Percentiles rank a stretch among this genome's conserved stretches.
Conservation (phyloP, 306 rosid species). For the Dalbergia cultrata region DNA sequence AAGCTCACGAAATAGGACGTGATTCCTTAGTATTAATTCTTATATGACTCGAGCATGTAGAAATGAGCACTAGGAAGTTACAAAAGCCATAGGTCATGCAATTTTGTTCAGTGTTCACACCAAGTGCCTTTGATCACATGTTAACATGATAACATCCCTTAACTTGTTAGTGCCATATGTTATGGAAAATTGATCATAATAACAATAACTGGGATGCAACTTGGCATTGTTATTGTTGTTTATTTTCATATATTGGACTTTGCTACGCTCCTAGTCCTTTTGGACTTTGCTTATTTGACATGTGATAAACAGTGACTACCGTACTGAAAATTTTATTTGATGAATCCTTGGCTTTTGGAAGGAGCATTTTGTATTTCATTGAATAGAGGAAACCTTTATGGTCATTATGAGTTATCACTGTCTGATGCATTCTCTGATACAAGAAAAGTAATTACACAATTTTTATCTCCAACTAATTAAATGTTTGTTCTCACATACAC, state of each 20-base stretch:
- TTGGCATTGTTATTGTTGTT: neutral
- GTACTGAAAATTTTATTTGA: neutral
- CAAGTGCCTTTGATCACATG: too few species aligned
- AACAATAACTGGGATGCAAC: neutral
- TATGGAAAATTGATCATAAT: neutral
- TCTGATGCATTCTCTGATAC: slow-evolving; percentile 10
- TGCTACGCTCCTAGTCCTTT: neutral
- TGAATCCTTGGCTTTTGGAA: slow-evolving; percentile 6
- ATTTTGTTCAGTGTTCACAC: too few species aligned
- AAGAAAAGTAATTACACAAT: slow-evolving; percentile 1
- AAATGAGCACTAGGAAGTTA: too few species aligned
- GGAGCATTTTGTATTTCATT: neutral
- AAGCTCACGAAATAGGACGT: too few species aligned
- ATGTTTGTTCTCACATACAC: slow-evolving; percentile 5
- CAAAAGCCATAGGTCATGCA: too few species aligned
- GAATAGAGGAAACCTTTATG: neutral
- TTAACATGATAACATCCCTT: neutral
- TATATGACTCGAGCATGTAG: too few species aligned
- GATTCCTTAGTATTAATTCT: too few species aligned
- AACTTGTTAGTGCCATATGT: slow-evolving; percentile 1
- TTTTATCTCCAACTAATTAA: slow-evolving; percentile 22
- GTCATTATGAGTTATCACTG: neutral
- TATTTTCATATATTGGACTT: slow-evolving; percentile 5
- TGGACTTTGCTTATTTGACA: neutral
- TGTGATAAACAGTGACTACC: neutral